Evolutionary conservation across 805 yeast genomes (phyloP), one percentile per base, ranked within the genome.

Genomic region (Torulaspora delbrueckii): DNA sequence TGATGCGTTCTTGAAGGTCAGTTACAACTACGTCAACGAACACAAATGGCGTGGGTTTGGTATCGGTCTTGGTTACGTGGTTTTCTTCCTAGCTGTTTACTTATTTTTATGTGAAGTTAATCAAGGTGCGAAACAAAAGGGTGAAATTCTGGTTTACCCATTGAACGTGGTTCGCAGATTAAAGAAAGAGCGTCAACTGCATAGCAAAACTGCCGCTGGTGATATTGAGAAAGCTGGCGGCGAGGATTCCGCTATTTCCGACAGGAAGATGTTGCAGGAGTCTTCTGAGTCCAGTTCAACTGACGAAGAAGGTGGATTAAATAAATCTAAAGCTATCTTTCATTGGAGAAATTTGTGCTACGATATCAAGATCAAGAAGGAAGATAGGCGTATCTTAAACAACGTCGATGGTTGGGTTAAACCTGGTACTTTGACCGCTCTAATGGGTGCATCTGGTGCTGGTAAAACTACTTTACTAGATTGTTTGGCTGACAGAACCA

Each of bases 391-490:
- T 49, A 76, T 84, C 50, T 67, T 84, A 59, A 71, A 73, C 50
- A 74, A 77, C 50, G 86, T 85, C 46, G 86, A 82, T 60, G 93
- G 91, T 40, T 84, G 86, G 85, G 89, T 84, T 35, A 82, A 82
- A 59, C 90, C 90, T 8, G 90, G 90, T 53, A 83, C 88, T 38
- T 68, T 85, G 59, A 85, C 91, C 42, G 93, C 93, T 4, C 66
- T 81, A 42, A 79, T 80, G 84, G 86, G 88, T 55, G 81, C 83
- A 13, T 80, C 88, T 33, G 89, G 89, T 69, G 89, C 90, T 48
- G 90, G 90, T 73, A 83, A 83, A 60, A 84, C 90, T 14, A 83
- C 89, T 5, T 69, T 83, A 48, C 70, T 83, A 55, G 84, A 83
- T 68, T 81, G 82, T 58, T 71, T 84, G 56, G 83, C 87, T 31